phyloP scores from a whole-genome alignment of 2,329 filamentous ascomycete species.

The Alternaria brassicicola region DNA sequence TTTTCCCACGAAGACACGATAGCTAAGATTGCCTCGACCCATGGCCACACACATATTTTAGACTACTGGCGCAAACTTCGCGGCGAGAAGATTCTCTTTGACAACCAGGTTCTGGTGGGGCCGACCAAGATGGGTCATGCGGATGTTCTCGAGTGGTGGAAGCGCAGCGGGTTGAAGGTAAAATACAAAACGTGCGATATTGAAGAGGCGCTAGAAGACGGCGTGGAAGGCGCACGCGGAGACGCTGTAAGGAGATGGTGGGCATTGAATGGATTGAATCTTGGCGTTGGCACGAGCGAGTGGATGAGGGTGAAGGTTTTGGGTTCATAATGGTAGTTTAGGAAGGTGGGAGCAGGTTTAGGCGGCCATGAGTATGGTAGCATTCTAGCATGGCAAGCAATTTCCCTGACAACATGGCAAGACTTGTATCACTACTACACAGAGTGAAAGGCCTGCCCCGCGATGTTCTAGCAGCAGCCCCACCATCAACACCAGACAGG shows the following conservation, averaged over 20 bases:
- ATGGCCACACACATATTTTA: conserved; percentile 83
- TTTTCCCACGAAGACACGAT: conserved; percentile 82
- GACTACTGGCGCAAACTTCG: conserved; percentile 80
- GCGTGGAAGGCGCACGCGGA: conserved; percentile 70
- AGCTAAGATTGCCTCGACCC: conserved; percentile 80
- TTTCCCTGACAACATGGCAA: background rate
- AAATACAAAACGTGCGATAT: conserved; percentile 97
- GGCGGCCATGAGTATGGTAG: background rate
- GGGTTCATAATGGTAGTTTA: conserved; percentile 25
- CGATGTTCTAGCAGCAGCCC: conserved; percentile 1
- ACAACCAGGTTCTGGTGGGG: conserved; percentile 81
- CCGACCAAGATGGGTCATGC: conserved; percentile 88
- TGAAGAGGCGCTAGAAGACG: conserved; percentile 91
- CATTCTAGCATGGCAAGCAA: conserved; percentile 1
- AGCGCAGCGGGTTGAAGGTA: conserved; percentile 73
- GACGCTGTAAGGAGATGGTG: conserved; percentile 83
- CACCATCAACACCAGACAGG: conserved; percentile 10
- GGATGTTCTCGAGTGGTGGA: conserved; percentile 91
- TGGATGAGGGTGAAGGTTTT: conserved; percentile 86
- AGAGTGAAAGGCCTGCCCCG: conserved; percentile 6
- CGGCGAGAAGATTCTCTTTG: conserved; percentile 79
- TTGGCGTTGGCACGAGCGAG: conserved; percentile 82
- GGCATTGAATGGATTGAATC: conserved; percentile 80
- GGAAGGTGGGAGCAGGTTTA: background rate
- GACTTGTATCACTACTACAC: background rate